Evolutionary conservation across 2,329 filamentous ascomycete species (phyloP).

Genomic region (Colletotrichum tofieldiae): DNA sequence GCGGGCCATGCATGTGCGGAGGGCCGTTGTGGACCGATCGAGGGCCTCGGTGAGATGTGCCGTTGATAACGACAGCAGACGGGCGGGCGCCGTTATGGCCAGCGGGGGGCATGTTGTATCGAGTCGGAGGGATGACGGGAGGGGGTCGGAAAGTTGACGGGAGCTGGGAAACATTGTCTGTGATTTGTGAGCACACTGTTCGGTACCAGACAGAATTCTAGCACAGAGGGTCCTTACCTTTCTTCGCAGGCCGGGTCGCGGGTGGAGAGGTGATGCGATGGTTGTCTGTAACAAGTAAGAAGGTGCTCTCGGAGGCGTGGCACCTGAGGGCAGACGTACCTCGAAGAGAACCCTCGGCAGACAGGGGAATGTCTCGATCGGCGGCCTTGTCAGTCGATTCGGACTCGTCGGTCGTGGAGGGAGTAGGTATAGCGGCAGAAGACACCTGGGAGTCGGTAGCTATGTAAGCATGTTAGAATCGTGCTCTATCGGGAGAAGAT

Average conservation of each 20-base stretch:
- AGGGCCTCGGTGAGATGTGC: conserved; percentile 52
- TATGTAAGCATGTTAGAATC: neutral
- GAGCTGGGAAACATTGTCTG: conserved; percentile 25
- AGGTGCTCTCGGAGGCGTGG: neutral
- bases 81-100: conserved; percentile 47
- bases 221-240: neutral
- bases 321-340: conserved; percentile 12
- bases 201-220: neutral
- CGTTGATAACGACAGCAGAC: conserved; percentile 51
- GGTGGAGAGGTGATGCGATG: conserved; percentile 3
- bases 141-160: conserved; percentile 47
- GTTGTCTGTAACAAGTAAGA: conserved; percentile 16
- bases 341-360: conserved; percentile 13
- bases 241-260: neutral
- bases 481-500: neutral
- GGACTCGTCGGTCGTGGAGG: conserved; percentile 19
- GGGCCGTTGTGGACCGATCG: conserved; percentile 55
- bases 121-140: conserved; percentile 52
- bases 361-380: conserved; percentile 15
- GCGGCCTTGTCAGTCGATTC: conserved; percentile 37
- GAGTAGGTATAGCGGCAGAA: conserved; percentile 17
- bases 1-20: conserved; percentile 64
- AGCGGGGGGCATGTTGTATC: conserved; percentile 58
- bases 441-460: conserved; percentile 19
- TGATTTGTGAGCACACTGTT: conserved; percentile 6